A percentile compares a stretch with the other conserved stretches of the same genome.
phyloP scores from a whole-genome alignment of 1,139 yeast genomes.

The Candida sp. region DNA sequence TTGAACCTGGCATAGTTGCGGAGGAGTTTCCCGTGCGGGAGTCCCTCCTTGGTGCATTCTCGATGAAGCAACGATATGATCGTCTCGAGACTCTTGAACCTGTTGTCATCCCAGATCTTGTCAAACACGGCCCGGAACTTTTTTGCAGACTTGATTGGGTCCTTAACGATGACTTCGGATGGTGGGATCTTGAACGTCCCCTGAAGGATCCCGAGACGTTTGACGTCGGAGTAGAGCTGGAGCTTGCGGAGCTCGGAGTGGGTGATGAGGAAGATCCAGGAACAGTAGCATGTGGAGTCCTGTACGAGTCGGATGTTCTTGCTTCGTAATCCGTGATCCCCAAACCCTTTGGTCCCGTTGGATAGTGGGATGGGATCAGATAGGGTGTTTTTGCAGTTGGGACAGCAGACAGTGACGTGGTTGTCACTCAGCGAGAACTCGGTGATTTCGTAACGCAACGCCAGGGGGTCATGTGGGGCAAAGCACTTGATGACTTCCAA shows the following conservation, averaged over 20 bases:
- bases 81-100: not conserved
- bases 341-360: conserved; percentile 23
- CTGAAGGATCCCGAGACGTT: conserved; percentile 15
- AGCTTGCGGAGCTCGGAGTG: conserved; percentile 24
- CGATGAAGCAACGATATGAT: not conserved
- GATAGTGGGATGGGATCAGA: conserved; percentile 18
- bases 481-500: not conserved
- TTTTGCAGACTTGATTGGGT: not conserved
- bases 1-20: conserved; percentile 21
- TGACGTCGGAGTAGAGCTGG: conserved; percentile 23
- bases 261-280: conserved; percentile 12
- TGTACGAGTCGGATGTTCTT: not conserved
- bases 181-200: conserved; percentile 13
- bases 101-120: not conserved
- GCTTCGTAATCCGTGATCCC: conserved; percentile 20
- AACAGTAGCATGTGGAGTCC: conserved; percentile 4
- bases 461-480: conserved; percentile 3
- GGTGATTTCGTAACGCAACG: conserved; percentile 1
- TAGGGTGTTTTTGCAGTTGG: conserved; percentile 19
- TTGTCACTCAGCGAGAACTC: not conserved
- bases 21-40: conserved; percentile 9
- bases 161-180: not conserved
- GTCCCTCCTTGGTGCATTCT: not conserved
- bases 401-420: conserved; percentile 18
- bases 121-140: not conserved